Base-by-base conservation (phyloP, 805 yeast genomes). In the Blastobotrys americana region DNA sequence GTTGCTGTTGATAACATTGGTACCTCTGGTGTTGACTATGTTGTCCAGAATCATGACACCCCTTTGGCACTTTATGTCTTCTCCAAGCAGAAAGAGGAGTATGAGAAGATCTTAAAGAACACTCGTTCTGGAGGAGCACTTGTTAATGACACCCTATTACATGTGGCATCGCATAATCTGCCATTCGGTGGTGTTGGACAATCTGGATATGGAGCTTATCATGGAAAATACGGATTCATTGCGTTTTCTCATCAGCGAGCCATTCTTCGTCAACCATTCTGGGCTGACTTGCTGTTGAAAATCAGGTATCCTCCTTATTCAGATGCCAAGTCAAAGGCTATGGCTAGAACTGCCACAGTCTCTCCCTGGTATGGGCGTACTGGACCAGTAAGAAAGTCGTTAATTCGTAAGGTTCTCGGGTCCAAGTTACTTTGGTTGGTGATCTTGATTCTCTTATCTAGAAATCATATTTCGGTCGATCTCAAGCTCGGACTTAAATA, bases 141-240 rank as follows among this genome's bases (percentile, higher is more conserved):
- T 39, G 67, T 84, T 49, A 86, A 87, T 58, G 96, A 88, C 52
- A 72, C 80, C 0, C 42, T 86, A 39, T 49, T 84, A 55, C 95
- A 87, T 50, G 86, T 77, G 36, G 89, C 78, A 1, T 70, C 83
- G 43, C 47, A 70, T 4, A 71, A 72, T 40, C 76, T 85, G 2
- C 97, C 97, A 20, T 90, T 89, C 64, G 97, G 97, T 27, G 97
- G 97, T 19, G 67, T 89, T 45, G 96, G 97, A 10, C 60, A 60
- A 13, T 85, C 96, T 0, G 97, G 97, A 1, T 67, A 69, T 46
- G 97, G 97, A 8, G 66, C 73, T 27, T 88, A 87, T 64, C 96
- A 88, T 59, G 96, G 96, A 2, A 65, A 64, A 49, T 71, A 66
- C 59, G 82, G 88, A 5, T 72, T 79, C 50, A 76, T 78, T 37